These are phyloP conservation scores for Vararia minispora DNA, from an alignment of 768 basidiomycete species.

Conservation along the genomic window DNA sequence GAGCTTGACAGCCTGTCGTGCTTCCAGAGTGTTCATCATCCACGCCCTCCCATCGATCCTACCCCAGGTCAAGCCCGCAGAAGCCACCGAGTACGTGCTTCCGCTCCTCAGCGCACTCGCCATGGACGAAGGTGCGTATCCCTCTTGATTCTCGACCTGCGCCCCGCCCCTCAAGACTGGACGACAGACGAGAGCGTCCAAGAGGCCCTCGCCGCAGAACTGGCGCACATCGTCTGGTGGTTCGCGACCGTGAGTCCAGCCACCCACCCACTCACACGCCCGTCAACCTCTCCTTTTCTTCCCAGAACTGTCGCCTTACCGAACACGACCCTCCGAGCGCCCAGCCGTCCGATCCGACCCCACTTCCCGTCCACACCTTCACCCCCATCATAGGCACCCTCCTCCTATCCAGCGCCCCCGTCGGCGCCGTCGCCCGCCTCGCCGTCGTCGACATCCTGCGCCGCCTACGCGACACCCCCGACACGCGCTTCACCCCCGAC, in stretches of 20 bases:
- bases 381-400: constrained; percentile 86
- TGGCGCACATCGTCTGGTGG: constrained; percentile 86
- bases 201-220: constrained; percentile 73
- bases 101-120: constrained; percentile 82
- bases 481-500: constrained; percentile 33
- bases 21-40: constrained; percentile 64
- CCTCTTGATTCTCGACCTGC: background rate
- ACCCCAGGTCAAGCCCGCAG: constrained; percentile 62
- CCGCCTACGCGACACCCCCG: constrained; percentile 34
- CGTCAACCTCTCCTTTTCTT: constrained; percentile 3
- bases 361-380: constrained; percentile 75
- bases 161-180: too few relatives aligned
- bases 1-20: background rate
- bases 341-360: constrained; percentile 18
- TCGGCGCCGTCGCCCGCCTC: constrained; percentile 62
- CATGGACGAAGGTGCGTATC: constrained; percentile 65
- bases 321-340: constrained; percentile 26
- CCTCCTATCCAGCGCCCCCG: constrained; percentile 63
- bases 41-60: constrained; percentile 33
- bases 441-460: constrained; percentile 72
- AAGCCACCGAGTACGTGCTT: constrained; percentile 88
- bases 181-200: constrained; percentile 71
- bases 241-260: constrained; percentile 40
- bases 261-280: background rate
- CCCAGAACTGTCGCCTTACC: constrained; percentile 57